Percentiles rank a stretch among this genome's conserved stretches.
Conservation (phyloP, 371 early-diverging fungal genomes). For the Syncephalis plumigaleata region DNA sequence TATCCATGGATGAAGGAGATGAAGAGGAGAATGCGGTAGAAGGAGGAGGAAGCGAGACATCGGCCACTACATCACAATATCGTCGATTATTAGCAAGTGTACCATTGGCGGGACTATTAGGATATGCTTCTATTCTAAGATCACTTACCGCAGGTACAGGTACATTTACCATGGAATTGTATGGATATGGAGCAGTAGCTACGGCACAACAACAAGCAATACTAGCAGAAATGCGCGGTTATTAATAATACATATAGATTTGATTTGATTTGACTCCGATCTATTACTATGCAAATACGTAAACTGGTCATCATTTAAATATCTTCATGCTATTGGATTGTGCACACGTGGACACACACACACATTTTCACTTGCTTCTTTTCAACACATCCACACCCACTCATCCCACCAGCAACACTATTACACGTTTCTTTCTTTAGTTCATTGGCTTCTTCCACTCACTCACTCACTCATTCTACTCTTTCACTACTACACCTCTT, state of each 20-base stretch:
- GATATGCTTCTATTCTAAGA: slow-evolving; percentile 71
- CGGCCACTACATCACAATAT: slow-evolving; percentile 3
- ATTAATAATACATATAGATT: neutral
- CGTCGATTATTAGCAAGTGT: slow-evolving; percentile 27
- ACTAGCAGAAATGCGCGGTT: neutral
- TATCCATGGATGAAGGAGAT: slow-evolving; percentile 18
- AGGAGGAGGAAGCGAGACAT: neutral
- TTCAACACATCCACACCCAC: no score
- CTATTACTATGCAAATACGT: no score
- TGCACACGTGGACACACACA: no score
- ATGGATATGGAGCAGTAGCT: slow-evolving; percentile 64
- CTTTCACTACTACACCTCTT: no score
- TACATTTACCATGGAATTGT: slow-evolving; percentile 66
- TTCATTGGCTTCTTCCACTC: no score
- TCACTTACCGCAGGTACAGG: slow-evolving; percentile 77
- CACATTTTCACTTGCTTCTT: no score
- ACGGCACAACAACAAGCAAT: neutral
- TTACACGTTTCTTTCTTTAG: no score
- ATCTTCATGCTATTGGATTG: no score
- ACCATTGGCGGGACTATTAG: slow-evolving; percentile 71
- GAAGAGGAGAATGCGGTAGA: slow-evolving; percentile 2
- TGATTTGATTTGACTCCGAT: no score
- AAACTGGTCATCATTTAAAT: no score
- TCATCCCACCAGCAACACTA: no score
- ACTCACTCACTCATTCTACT: no score